These are phyloP conservation scores for Parsonsia alboflavescens DNA, from an alignment of 257 asterid species.

Conservation along the genomic window DNA sequence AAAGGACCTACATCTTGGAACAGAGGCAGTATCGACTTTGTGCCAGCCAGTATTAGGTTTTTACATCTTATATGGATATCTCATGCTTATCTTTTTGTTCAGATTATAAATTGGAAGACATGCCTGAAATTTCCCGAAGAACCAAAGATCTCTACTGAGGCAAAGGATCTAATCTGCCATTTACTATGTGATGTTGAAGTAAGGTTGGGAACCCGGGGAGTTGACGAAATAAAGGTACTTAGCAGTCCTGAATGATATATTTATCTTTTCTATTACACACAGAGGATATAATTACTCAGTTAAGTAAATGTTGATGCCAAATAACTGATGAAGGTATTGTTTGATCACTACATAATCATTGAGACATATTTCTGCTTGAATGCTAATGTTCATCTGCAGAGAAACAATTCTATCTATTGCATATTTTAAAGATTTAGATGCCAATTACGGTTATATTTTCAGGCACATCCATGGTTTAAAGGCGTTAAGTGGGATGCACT, in stretches of 20 bases:
- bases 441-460: conserved; percentile 20
- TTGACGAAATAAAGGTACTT: conserved; percentile 87
- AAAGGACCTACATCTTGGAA: too few relatives aligned
- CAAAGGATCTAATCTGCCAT: conserved; percentile 81
- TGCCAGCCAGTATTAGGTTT: not conserved
- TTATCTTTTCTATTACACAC: not conserved
- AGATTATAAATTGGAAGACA: conserved; percentile 89
- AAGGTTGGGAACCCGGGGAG: conserved; percentile 90
- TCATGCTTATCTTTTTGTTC: conserved; percentile 18
- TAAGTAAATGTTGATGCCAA: not conserved
- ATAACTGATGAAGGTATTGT: not conserved
- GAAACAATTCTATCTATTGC: not conserved
- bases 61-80: not conserved
- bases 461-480: conserved; percentile 92
- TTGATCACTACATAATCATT: not conserved
- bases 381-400: not conserved
- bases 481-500: conserved; percentile 75
- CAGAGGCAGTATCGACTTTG: not conserved
- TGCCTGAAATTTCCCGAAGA: conserved; percentile 95
- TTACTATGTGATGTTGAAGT: conserved; percentile 86
- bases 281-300: not conserved
- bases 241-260: not conserved
- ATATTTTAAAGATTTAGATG: not conserved
- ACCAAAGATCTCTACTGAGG: conserved; percentile 76
- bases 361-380: not conserved